Conservation (phyloP, 257 asterid species). For the Coffea canephora region DNA sequence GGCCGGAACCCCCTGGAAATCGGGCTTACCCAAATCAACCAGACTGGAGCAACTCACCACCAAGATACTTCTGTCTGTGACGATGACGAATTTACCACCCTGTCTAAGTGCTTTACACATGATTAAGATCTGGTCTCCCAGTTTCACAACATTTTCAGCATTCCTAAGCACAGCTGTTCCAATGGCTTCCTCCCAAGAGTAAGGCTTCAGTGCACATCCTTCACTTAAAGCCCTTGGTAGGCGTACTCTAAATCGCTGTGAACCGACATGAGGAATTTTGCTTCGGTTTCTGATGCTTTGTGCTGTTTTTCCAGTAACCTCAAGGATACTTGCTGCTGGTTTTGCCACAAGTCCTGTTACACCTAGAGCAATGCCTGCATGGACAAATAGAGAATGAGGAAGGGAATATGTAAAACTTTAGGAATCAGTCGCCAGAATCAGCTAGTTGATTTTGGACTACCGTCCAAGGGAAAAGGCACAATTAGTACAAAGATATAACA, state of each 20-base stretch:
- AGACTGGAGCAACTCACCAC: constrained; percentile 72
- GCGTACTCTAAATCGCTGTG: constrained; percentile 63
- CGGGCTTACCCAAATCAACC: constrained; percentile 50
- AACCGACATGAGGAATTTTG: constrained; percentile 61
- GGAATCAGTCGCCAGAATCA: not conserved
- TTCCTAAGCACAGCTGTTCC: constrained; percentile 70
- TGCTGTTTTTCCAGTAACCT: constrained; percentile 97
- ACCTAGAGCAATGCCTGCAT: constrained; percentile 85
- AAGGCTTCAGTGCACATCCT: constrained; percentile 65
- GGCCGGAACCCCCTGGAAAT: constrained; percentile 74
- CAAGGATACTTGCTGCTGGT: constrained; percentile 97
- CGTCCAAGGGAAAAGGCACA: not conserved
- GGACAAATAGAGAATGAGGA: not conserved
- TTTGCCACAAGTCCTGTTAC: constrained; percentile 92
- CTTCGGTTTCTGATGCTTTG: constrained; percentile 96
- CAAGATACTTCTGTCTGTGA: constrained; percentile 57
- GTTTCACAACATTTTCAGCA: constrained; percentile 40
- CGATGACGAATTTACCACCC: constrained; percentile 56
- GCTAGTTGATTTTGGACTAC: constrained; percentile 6
- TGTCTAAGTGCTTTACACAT: constrained; percentile 70
- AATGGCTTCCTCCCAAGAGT: constrained; percentile 95
- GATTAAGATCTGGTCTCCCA: constrained; percentile 54
- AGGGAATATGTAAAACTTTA: not conserved
- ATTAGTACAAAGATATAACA: not conserved
- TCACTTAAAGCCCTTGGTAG: constrained; percentile 78